Conservation (phyloP, 2,329 filamentous ascomycete species). For the Verticillium nubilum region DNA sequence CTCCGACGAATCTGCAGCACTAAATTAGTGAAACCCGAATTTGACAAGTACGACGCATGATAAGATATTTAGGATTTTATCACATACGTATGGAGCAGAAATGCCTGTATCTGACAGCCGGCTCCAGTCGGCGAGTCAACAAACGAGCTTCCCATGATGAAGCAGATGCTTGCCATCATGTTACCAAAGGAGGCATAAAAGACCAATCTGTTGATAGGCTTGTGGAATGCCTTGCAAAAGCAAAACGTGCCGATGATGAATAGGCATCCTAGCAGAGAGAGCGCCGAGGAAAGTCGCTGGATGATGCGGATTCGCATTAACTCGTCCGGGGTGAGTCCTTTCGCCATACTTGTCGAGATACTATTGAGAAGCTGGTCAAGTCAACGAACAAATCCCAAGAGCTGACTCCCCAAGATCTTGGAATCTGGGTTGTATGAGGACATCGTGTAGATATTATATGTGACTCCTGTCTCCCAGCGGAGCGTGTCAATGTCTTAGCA, state of each 20-base stretch:
- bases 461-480: no score
- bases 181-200: slow-evolving; percentile 84
- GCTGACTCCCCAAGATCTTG: no score
- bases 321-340: no score
- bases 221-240: slow-evolving; percentile 65
- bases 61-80: slow-evolving; percentile 1
- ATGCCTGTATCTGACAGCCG: slow-evolving; percentile 67
- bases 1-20: slow-evolving; percentile 73
- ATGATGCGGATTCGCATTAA: slow-evolving; percentile 59
- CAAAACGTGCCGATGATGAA: slow-evolving; percentile 70
- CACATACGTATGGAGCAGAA: slow-evolving; percentile 78
- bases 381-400: no score
- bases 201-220: slow-evolving; percentile 80
- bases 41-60: background rate
- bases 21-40: no score
- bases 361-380: no score
- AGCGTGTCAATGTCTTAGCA: no score
- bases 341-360: no score
- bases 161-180: slow-evolving; percentile 69
- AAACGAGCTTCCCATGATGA: slow-evolving; percentile 63
- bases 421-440: no score
- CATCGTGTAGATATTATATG: no score
- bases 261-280: slow-evolving; percentile 65
- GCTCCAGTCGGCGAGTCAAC: slow-evolving; percentile 40
- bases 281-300: slow-evolving; percentile 62